These are phyloP conservation scores for Amanita polypyramis DNA, from an alignment of 768 basidiomycete species.

Conservation along the genomic window DNA sequence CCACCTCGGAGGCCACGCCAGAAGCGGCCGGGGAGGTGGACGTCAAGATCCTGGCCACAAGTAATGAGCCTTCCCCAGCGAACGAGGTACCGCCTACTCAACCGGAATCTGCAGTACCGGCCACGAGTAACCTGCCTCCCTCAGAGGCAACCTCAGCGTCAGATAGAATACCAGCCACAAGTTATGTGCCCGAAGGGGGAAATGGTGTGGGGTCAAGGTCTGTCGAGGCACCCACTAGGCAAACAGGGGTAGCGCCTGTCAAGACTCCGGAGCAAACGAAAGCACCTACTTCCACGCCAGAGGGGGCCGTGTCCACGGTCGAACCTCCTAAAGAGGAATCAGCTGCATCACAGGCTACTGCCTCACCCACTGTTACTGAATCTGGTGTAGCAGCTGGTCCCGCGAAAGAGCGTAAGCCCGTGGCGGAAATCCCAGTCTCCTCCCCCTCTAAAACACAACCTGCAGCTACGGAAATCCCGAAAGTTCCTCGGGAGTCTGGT, in stretches of 20 bases:
- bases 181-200: not conserved
- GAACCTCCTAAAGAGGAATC: not conserved
- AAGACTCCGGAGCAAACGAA: not conserved
- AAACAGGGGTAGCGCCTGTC: not conserved
- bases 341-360: not conserved
- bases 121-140: too few species aligned
- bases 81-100: not conserved
- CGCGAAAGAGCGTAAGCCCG: not conserved
- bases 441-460: not conserved
- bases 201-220: not conserved
- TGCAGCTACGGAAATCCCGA: not conserved
- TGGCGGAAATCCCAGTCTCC: not conserved
- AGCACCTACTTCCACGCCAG: not conserved
- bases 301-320: not conserved
- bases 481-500: not conserved
- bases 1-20: not conserved
- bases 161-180: too few species aligned
- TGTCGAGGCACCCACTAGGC: not conserved
- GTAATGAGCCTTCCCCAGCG: not conserved
- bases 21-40: not conserved
- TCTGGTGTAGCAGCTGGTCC: not conserved
- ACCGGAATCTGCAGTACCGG: not conserved
- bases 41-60: not conserved
- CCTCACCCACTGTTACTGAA: not conserved
- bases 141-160: too few species aligned